Percentiles rank a stretch among this genome's conserved stretches.
Conservation (phyloP, 2,329 filamentous ascomycete genomes). For the Rhynchosporium graminicola region DNA sequence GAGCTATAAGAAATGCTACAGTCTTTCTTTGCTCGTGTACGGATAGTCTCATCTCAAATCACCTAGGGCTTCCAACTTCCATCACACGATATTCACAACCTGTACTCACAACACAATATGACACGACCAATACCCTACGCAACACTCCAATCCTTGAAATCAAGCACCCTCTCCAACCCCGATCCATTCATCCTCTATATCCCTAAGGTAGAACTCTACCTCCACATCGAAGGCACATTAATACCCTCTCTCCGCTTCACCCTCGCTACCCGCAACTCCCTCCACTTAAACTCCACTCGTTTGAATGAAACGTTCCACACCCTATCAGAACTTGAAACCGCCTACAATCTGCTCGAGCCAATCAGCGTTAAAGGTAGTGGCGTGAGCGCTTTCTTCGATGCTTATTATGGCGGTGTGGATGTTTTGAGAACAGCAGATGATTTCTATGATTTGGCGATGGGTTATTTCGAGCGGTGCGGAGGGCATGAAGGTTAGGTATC, state of each 20-base stretch:
- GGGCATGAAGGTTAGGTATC: conserved; percentile 65
- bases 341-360: conserved; percentile 23
- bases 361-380: conserved; percentile 15
- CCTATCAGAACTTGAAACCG: conserved; percentile 22
- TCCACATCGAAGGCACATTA: conserved; percentile 75
- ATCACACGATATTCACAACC: not conserved
- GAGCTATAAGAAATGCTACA: too few species aligned
- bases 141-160: conserved; percentile 17
- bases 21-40: not conserved
- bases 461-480: conserved; percentile 65
- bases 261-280: conserved; percentile 64
- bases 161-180: conserved; percentile 9
- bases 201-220: conserved; percentile 79
- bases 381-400: conserved; percentile 58
- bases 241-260: conserved; percentile 67
- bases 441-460: conserved; percentile 69
- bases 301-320: conserved; percentile 24
- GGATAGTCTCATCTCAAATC: not conserved
- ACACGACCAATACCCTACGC: conserved; percentile 14
- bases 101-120: not conserved
- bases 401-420: conserved; percentile 75
- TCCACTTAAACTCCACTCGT: conserved; percentile 19
- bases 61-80: not conserved
- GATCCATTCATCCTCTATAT: conserved; percentile 58
- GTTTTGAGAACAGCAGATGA: conserved; percentile 65